Evolutionary conservation across 108 stramenopile species (phyloP).

Genomic region (Schizochytrium sp.): DNA sequence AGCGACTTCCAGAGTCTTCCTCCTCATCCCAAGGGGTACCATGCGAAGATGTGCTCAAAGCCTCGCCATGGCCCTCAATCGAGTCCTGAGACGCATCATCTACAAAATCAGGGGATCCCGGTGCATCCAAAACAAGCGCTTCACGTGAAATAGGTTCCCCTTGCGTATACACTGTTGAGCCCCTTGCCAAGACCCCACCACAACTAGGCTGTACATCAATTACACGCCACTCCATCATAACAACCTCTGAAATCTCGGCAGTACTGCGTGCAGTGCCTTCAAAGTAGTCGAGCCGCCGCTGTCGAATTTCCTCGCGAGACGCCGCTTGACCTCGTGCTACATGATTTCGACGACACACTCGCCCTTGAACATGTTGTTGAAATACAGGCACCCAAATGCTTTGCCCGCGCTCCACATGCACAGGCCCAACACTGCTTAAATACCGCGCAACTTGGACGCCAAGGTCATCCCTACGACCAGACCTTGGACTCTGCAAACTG

Average conservation of each 20-base stretch:
- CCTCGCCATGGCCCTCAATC: background rate
- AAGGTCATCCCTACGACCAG: background rate
- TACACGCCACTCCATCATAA: conserved; percentile 56
- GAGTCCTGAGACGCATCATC: background rate
- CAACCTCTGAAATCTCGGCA: background rate
- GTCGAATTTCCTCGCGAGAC: background rate
- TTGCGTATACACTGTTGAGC: background rate
- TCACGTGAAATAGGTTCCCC: background rate
- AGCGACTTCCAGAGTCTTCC: background rate
- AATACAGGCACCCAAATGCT: conserved; percentile 22
- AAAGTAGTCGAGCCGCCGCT: background rate
- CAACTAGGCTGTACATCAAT: background rate
- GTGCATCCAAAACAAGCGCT: background rate
- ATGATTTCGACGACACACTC: background rate
- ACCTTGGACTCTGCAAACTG: no score
- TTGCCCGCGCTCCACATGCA: conserved; percentile 26
- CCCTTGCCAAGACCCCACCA: background rate
- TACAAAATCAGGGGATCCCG: background rate
- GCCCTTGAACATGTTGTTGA: background rate
- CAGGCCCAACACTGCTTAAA: background rate
- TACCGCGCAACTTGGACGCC: background rate
- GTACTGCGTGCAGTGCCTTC: background rate
- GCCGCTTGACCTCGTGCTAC: background rate
- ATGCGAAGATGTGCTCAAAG: background rate
- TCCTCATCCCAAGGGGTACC: no score